These are phyloP conservation scores for Achlya hypogyna DNA, from an alignment of 352 stramenopile genomes.

Conservation along the genomic window DNA sequence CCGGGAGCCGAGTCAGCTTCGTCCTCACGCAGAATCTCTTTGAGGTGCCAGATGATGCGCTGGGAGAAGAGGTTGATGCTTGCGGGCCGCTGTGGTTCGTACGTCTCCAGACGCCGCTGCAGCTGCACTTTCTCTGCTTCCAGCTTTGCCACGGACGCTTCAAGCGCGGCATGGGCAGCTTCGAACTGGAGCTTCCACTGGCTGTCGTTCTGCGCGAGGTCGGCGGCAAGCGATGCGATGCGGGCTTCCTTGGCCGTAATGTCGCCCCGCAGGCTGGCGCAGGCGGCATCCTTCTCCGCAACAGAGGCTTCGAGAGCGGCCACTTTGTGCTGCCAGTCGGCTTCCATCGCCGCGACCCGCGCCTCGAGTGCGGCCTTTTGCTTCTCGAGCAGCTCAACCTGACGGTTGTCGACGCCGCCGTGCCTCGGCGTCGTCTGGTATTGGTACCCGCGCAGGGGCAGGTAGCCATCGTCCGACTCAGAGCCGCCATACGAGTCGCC, in stretches of 20 bases:
- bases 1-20: conserved; percentile 5
- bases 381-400: neutral
- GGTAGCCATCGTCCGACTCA: neutral
- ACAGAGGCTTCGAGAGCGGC: neutral
- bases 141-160: neutral
- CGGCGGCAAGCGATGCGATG: neutral
- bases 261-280: neutral
- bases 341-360: neutral
- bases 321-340: conserved; percentile 1
- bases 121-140: neutral
- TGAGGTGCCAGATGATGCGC: conserved; percentile 16
- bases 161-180: neutral
- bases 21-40: conserved; percentile 19
- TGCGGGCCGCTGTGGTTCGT: neutral
- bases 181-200: conserved; percentile 17
- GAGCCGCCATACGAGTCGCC: neutral
- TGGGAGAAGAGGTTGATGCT: neutral
- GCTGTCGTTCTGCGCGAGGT: neutral
- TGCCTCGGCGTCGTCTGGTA: neutral
- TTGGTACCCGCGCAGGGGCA: neutral
- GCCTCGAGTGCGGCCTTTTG: neutral
- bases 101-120: neutral
- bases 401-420: neutral
- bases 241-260: neutral
- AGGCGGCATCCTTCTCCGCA: neutral